Percentiles rank a stretch among this genome's conserved stretches.
phyloP scores from a whole-genome alignment of 805 yeast species.

The Candida germanica region DNA sequence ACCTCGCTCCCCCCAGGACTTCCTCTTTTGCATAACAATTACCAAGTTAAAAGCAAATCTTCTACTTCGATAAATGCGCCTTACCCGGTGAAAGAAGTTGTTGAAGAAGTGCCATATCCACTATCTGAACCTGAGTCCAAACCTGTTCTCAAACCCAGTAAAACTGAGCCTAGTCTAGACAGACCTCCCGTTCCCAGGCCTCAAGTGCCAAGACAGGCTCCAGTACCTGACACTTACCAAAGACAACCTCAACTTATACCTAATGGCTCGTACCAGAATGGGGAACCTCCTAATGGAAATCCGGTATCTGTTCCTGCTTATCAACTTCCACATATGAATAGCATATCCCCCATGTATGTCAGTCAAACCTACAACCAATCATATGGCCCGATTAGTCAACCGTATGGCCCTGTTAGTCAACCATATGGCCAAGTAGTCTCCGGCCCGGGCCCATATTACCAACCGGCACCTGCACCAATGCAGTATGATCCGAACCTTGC shows the following conservation, averaged over 20 bases:
- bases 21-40: slow-evolving; percentile 2
- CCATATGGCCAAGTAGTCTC: not conserved
- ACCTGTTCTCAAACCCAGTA: slow-evolving; percentile 1
- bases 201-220: not conserved
- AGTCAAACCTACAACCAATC: not conserved
- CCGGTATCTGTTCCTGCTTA: not conserved
- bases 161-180: slow-evolving; percentile 1
- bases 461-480: slow-evolving; percentile 27
- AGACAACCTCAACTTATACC: not conserved
- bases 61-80: slow-evolving; percentile 5
- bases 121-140: not conserved
- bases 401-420: not conserved
- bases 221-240: too few relatives aligned
- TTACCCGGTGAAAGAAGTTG: slow-evolving; percentile 9
- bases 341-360: not conserved
- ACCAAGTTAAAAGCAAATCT: not conserved
- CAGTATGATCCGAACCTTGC: slow-evolving; percentile 19
- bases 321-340: not conserved
- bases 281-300: not conserved
- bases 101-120: slow-evolving; percentile 12
- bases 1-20: slow-evolving; percentile 14
- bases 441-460: not conserved
- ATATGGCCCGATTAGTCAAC: not conserved
- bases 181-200: not conserved
- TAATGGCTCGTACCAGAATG: not conserved